These are phyloP conservation scores for Backusella morwellensis DNA, from an alignment of 192 early-diverging fungal genomes.

Conservation along the genomic window DNA sequence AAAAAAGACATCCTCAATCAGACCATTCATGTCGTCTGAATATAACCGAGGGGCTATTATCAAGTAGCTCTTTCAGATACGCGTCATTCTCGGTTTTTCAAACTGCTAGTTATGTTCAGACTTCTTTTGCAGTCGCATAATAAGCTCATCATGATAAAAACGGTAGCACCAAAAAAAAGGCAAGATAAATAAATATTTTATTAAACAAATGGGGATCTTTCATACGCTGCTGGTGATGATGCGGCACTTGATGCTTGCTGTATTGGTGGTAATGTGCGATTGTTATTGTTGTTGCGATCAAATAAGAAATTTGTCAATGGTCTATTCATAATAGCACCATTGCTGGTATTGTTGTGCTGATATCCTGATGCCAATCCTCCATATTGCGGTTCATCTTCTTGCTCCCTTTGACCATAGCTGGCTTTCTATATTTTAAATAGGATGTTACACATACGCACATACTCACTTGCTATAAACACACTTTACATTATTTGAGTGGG, in stretches of 20 bases:
- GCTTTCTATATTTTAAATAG: not conserved
- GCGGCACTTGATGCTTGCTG: not conserved
- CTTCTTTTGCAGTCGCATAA: too few relatives aligned
- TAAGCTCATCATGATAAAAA: too few relatives aligned
- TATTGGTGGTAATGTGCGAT: not conserved
- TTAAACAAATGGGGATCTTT: not conserved
- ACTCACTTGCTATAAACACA: not conserved
- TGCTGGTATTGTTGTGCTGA: not conserved
- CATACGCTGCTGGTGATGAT: not conserved
- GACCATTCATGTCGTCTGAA: too few relatives aligned
- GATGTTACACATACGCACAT: not conserved
- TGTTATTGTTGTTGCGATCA: not conserved
- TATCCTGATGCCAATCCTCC: not conserved
- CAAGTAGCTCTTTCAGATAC: too few relatives aligned
- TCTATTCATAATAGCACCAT: conserved; percentile 14
- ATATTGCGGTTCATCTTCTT: not conserved
- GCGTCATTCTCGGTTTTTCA: too few relatives aligned
- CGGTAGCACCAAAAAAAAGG: not conserved
- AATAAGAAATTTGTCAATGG: conserved; percentile 23
- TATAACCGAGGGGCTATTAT: too few relatives aligned
- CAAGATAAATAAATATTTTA: not conserved
- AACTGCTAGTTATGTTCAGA: too few relatives aligned
- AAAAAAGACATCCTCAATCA: too few relatives aligned
- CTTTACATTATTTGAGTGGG: conserved; percentile 14
- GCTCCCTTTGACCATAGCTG: not conserved